Evolutionary conservation across 331 rosid species (phyloP), one percentile per base, ranked within the genome.

Genomic region (Malus hybrid): DNA sequence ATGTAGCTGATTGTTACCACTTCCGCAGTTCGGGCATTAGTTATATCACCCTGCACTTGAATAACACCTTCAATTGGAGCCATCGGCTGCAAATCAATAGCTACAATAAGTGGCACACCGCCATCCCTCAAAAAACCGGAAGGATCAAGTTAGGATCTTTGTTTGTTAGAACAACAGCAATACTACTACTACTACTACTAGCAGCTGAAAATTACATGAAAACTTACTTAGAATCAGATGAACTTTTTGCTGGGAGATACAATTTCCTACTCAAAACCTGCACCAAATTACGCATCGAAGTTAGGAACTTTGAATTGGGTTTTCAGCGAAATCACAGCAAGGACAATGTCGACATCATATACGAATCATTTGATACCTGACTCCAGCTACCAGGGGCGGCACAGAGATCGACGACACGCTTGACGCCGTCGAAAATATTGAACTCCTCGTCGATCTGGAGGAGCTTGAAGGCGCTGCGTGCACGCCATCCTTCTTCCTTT

Each of bases 301-400:
- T 67, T 11, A 55, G 13, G 10, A 55, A 11, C 57, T 76, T 27
- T 18, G 20, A 76, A 10, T 24, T 55, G 31, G 67, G 19, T 67
- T 19, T 48, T 10, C 56, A 2, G 69, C 11, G 27, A 4, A 9
- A 33, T 65, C n/a, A 16, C 48, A 52, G 18, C 4, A 65, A 33
- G 48, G 13, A 15, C 46, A 32, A 5, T 5, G 2, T 33, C 24
- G 1, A 29, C 1, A 33, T 3, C 19, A 62, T 6, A 1, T 28
- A 31, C 0, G 67, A 62, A 62, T 27, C 20, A 0, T 62, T 14
- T 59, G 31, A 12, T 81, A 90, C 98, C 98, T 93, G 97, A 85
- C 98, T 93, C 98, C 98, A 93, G 88, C 97, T 93, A 69, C 97
- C 98, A 5, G 98, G 98, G 62, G 98, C 98, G 67, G 98, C 98